Evolutionary conservation across 768 basidiomycete genomes (phyloP).

Genomic region (Cystofilobasidium macerans): DNA sequence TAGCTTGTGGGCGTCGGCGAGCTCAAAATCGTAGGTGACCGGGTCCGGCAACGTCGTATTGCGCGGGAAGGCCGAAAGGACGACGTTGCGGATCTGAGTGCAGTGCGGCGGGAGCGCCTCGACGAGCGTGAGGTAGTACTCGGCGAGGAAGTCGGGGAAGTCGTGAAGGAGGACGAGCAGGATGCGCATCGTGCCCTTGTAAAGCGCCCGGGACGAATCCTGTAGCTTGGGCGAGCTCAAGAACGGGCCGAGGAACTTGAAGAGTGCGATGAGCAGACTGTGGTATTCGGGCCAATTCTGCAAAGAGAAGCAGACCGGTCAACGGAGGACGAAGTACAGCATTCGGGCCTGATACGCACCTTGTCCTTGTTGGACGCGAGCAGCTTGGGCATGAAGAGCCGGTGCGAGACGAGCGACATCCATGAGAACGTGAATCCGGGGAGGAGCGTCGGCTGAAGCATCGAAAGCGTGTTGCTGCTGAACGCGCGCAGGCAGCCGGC

Average conservation of each 20-base stretch:
- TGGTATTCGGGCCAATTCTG: slow-evolving; percentile 95
- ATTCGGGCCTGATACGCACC: too few relatives aligned
- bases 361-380: slow-evolving; percentile 78
- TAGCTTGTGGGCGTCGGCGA: slow-evolving; percentile 76
- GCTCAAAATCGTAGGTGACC: slow-evolving; percentile 34
- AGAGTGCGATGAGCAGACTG: slow-evolving; percentile 79
- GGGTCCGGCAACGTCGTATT: slow-evolving; percentile 73
- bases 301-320: neutral
- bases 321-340: neutral
- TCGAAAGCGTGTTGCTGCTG: slow-evolving; percentile 85
- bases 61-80: slow-evolving; percentile 88
- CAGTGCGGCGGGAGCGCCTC: slow-evolving; percentile 85
- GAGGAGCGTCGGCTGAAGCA: slow-evolving; percentile 89
- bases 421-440: slow-evolving; percentile 98
- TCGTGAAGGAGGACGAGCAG: slow-evolving; percentile 93
- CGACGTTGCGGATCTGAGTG: slow-evolving; percentile 91
- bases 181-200: slow-evolving; percentile 77
- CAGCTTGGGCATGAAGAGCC: slow-evolving; percentile 93
- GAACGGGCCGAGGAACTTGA: slow-evolving; percentile 90
- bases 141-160: slow-evolving; percentile 95
- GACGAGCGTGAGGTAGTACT: slow-evolving; percentile 91
- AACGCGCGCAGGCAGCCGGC: slow-evolving; percentile 64
- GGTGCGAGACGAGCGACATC: slow-evolving; percentile 91
- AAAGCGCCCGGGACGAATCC: slow-evolving; percentile 69
- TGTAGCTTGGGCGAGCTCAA: slow-evolving; percentile 65